phyloP scores from a whole-genome alignment of 495 filamentous ascomycete genomes.

The Physcia stellaris region DNA sequence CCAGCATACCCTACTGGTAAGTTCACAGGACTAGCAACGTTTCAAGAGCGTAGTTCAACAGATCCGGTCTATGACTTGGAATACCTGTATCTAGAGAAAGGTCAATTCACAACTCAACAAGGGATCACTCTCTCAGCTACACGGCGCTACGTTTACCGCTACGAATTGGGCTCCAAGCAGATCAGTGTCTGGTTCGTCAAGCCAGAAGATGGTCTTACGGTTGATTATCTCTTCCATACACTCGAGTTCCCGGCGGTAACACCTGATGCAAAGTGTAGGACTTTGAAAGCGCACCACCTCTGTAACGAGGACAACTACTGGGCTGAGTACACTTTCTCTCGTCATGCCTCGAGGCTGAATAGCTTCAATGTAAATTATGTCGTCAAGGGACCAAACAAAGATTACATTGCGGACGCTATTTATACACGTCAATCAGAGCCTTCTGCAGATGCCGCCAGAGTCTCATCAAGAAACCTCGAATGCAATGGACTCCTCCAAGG shows the following conservation, averaged over 20 bases:
- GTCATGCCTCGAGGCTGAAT: constrained; percentile 5
- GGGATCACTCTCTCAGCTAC: constrained; percentile 12
- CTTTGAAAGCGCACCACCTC: constrained; percentile 13
- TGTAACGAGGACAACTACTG: constrained; percentile 18
- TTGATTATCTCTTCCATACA: constrained; percentile 19
- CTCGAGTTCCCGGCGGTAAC: constrained; percentile 9
- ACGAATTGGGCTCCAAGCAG: constrained; percentile 1
- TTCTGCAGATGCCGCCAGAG: background rate
- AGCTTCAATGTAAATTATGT: constrained; percentile 10
- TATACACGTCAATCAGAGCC: constrained; percentile 6
- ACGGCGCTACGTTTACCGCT: constrained; percentile 18
- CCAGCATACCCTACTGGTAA: constrained; percentile 9
- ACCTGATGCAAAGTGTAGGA: background rate
- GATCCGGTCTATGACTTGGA: constrained; percentile 9
- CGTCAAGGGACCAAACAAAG: constrained; percentile 18
- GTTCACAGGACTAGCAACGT: constrained; percentile 14
- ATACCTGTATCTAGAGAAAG: constrained; percentile 15
- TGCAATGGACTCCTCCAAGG: no score
- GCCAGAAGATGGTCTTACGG: constrained; percentile 8
- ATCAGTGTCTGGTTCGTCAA: constrained; percentile 21
- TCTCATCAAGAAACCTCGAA: no score
- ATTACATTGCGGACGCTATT: constrained; percentile 9
- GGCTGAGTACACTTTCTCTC: constrained; percentile 11
- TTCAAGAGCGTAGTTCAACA: constrained; percentile 7
- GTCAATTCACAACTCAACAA: constrained; percentile 11